Conservation (phyloP, 2,329 filamentous ascomycete genomes). For the Coleophoma crateriformis region DNA sequence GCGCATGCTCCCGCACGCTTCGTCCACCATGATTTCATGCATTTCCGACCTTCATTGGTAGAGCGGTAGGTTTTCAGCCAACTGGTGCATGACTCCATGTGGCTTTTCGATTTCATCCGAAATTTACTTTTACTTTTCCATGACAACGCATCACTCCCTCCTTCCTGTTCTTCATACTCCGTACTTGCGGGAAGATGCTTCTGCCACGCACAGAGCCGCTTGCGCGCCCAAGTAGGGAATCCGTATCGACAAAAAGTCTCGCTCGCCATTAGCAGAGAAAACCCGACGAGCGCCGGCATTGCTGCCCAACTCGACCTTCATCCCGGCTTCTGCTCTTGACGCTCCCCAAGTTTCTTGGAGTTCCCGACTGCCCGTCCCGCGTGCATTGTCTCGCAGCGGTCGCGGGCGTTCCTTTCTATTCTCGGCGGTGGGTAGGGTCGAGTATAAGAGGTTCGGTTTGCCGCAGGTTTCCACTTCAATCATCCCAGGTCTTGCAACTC, state of each 20-base stretch:
- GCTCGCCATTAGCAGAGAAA: background rate
- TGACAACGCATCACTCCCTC: conserved; percentile 11
- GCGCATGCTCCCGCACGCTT: conserved; percentile 7
- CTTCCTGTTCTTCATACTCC: too few species aligned
- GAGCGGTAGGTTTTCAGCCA: too few species aligned
- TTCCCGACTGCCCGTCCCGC: background rate
- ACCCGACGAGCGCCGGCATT: background rate
- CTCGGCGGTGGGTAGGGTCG: conserved; percentile 4
- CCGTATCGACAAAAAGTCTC: background rate
- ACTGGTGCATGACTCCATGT: too few species aligned
- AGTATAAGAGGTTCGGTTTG: conserved; percentile 20
- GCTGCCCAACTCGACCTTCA: conserved; percentile 1
- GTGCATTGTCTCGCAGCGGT: background rate
- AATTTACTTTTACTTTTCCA: conserved; percentile 3
- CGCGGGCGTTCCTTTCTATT: too few species aligned
- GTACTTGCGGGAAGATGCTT: too few species aligned
- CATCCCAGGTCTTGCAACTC: conserved; percentile 9
- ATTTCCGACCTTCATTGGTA: too few species aligned
- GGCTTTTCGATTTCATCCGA: too few species aligned
- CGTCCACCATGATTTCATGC: background rate
- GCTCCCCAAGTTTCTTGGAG: background rate
- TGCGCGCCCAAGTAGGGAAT: background rate
- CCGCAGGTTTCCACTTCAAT: conserved; percentile 11
- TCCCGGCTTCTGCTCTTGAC: background rate
- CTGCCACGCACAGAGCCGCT: too few species aligned